Base-by-base conservation (phyloP, 371 early-diverging fungal species). In the Mucor ambiguus region DNA sequence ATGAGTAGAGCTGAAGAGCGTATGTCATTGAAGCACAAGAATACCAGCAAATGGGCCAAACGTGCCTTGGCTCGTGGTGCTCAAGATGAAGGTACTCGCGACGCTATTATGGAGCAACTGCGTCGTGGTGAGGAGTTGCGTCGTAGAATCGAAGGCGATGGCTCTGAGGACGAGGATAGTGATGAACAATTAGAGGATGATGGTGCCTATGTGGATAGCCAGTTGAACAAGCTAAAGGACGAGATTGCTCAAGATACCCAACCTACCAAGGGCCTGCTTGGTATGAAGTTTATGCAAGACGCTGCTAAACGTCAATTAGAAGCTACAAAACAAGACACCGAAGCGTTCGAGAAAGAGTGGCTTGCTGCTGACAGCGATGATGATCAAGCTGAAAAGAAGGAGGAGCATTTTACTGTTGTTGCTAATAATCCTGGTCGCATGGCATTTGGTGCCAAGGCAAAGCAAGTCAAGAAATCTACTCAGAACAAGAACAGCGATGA, bases 201-300 rank as follows among this genome's bases (percentile, higher is more conserved):
- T 24, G 75, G 67, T 3, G 76, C 68, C 8, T 75, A 79, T 10
- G 75, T 75, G 12, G 37, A 67, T 9, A 54, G 78, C 0, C 79
- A 76, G 68, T 60, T 87, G 52, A 78, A 66, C 56, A 67, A 82
- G 33, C 71, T 89, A 18, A 75, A 81, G 58, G 73, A 77, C 2
- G 82, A 80, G 28, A 57, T 85, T 37, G 77, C 82, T 54, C 74
- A 80, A 12, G 86, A 84, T 54, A 78, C 78, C 67, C 76, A 77
- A 46, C 88, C 90, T n/a, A 80, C 78, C 58, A 95, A 92, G 81
- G 96, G 96, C 24, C 67, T 98, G 33, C 90, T 95, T 68, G 89
- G 85, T 9, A 97, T 98, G 98, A 97, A 97, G 78, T 98, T 98
- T 71, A 98, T 98, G 98, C 93, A 94, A 76, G 87, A 86, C 59